Percentiles rank a stretch among this genome's conserved stretches.
Evolutionary conservation across 257 asterid species (phyloP).

Genomic region (Primulina eburnea): DNA sequence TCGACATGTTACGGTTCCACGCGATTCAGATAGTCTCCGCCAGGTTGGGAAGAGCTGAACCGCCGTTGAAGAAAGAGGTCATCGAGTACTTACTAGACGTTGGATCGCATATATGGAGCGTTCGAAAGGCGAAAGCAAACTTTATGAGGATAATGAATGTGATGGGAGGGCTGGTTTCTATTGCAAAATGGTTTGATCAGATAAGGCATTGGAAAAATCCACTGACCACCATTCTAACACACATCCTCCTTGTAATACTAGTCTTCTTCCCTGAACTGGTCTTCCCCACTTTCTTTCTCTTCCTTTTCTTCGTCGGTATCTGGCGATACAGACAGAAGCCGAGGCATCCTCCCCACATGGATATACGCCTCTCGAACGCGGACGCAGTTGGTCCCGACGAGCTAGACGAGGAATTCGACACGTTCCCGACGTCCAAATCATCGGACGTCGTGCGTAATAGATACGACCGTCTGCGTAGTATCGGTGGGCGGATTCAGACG

Average conservation of each 20-base stretch:
- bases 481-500: conserved; percentile 73
- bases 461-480: conserved; percentile 68
- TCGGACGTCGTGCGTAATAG: conserved; percentile 60
- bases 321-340: conserved; percentile 82
- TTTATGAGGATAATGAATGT: conserved; percentile 48
- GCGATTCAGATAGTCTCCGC: conserved; percentile 45
- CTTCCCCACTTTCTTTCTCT: conserved; percentile 66
- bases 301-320: conserved; percentile 57
- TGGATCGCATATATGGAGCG: conserved; percentile 76
- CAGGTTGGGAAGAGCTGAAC: conserved; percentile 71
- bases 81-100: conserved; percentile 68
- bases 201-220: conserved; percentile 81
- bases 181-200: conserved; percentile 69
- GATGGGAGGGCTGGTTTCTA: conserved; percentile 37
- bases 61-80: conserved; percentile 61
- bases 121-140: conserved; percentile 76
- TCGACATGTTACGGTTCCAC: conserved; percentile 50
- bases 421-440: conserved; percentile 58
- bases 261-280: conserved; percentile 60
- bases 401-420: conserved; percentile 76
- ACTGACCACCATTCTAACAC: conserved; percentile 70
- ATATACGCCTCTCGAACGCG: conserved; percentile 65
- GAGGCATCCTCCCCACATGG: conserved; percentile 88
- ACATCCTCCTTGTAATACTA: conserved; percentile 50
- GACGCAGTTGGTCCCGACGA: conserved; percentile 55